These are phyloP conservation scores for Endothia cerciana DNA, from an alignment of 2,329 filamentous ascomycete species.

Conservation along the genomic window DNA sequence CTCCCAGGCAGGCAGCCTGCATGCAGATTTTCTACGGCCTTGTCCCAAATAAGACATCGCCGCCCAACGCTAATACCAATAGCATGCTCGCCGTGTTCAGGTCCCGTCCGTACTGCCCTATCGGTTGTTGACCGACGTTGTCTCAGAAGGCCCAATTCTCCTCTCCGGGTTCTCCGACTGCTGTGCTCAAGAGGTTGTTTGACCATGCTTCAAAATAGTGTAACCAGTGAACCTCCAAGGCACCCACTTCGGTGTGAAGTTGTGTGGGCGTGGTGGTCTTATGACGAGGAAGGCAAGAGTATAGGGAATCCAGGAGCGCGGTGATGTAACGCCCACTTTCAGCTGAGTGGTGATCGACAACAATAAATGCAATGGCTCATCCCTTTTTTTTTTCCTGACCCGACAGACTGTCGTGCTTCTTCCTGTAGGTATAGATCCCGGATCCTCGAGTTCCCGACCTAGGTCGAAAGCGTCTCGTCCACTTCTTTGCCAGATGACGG, in stretches of 20 bases:
- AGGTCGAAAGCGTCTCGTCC: background rate
- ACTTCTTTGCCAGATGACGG: conserved; percentile 7
- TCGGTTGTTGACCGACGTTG: background rate
- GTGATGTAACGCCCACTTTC: background rate
- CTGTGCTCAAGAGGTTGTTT: background rate
- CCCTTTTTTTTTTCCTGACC: background rate
- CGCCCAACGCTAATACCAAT: background rate
- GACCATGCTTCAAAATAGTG: background rate
- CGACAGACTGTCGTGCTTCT: background rate
- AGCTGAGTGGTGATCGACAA: background rate
- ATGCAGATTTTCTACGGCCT: background rate
- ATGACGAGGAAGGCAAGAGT: background rate
- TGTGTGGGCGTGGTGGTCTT: background rate
- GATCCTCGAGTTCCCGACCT: background rate
- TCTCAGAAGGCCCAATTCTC: conserved; percentile 27
- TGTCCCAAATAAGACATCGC: background rate
- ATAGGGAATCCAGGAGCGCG: background rate
- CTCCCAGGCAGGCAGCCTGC: background rate
- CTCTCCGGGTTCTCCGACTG: background rate
- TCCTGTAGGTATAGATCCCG: background rate
- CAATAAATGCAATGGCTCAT: background rate
- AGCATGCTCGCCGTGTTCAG: background rate
- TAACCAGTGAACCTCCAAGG: background rate
- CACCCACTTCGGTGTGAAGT: conserved; percentile 8
- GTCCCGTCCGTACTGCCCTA: background rate